Conservation (phyloP, 768 basidiomycete genomes). For the Ramaria rubella region DNA sequence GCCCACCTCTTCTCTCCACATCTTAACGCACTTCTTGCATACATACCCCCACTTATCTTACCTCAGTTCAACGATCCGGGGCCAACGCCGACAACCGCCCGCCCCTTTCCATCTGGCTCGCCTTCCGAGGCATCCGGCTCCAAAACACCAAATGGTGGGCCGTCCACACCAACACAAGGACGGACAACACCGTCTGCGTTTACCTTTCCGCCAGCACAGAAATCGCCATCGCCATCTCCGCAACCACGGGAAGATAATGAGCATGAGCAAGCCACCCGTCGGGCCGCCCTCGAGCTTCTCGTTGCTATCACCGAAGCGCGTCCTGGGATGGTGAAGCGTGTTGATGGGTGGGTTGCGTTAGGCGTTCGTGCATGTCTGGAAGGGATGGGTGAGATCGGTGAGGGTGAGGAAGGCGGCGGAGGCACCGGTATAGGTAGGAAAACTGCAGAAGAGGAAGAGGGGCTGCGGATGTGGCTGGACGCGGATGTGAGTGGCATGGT, state of each 20-base stretch:
- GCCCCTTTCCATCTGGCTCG: constrained; percentile 30
- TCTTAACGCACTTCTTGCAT: constrained; percentile 56
- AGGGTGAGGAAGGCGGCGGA: constrained; percentile 38
- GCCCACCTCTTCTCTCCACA: constrained; percentile 62
- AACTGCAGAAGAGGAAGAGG: constrained; percentile 18
- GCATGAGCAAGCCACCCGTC: constrained; percentile 64
- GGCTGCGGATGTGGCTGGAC: constrained; percentile 54
- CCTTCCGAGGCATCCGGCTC: constrained; percentile 1
- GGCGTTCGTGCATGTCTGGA: constrained; percentile 73
- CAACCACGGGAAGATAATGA: constrained; percentile 31
- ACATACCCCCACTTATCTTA: constrained; percentile 66
- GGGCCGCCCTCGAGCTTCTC: constrained; percentile 78
- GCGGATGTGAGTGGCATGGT: constrained; percentile 56
- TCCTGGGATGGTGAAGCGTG: constrained; percentile 60
- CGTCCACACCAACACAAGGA: constrained; percentile 12
- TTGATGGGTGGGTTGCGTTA: constrained; percentile 62
- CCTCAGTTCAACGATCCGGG: constrained; percentile 46
- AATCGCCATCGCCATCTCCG: constrained; percentile 32
- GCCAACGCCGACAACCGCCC: constrained; percentile 47
- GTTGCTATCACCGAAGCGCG: constrained; percentile 71
- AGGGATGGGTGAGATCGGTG: constrained; percentile 73
- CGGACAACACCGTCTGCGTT: constrained; percentile 26
- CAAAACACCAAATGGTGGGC: constrained; percentile 4
- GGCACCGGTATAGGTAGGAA: constrained; percentile 16
- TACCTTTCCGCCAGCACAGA: constrained; percentile 32